phyloP scores from a whole-genome alignment of 768 basidiomycete species.

The Asterophora lycoperdoides region DNA sequence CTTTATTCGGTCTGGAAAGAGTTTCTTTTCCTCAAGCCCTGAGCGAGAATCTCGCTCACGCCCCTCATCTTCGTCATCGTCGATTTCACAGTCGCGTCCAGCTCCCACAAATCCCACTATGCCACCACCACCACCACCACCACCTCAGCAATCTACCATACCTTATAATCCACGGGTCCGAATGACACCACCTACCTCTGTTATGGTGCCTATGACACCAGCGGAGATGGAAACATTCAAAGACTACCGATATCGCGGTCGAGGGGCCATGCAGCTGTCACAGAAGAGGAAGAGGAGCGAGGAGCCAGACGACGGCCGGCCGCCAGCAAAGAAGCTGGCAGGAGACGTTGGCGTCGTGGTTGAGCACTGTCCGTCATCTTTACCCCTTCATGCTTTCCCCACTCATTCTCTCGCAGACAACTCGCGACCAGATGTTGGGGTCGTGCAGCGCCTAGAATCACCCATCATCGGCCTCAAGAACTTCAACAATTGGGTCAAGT shows the following conservation, averaged over 20 bases:
- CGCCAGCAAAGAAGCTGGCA: conserved; percentile 46
- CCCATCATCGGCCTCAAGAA: conserved; percentile 95
- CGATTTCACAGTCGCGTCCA: conserved; percentile 20
- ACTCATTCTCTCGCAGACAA: conserved; percentile 63
- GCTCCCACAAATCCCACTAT: conserved; percentile 27
- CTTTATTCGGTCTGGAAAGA: conserved; percentile 22
- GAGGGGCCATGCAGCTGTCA: conserved; percentile 48
- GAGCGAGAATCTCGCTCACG: conserved; percentile 29
- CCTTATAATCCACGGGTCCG: conserved; percentile 66
- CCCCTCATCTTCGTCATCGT: conserved; percentile 36
- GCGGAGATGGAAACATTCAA: conserved; percentile 59
- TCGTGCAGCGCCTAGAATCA: conserved; percentile 77
- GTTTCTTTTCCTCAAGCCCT: conserved; percentile 21
- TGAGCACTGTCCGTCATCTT: conserved; percentile 63
- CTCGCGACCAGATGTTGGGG: conserved; percentile 85
- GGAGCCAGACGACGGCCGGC: conserved; percentile 34
- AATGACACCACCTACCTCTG: conserved; percentile 54
- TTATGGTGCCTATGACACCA: conserved; percentile 61
- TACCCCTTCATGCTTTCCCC: background rate
- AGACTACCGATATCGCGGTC: conserved; percentile 52
- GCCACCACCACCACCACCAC: conserved; percentile 30
- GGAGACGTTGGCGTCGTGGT: conserved; percentile 75
- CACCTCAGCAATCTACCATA: conserved; percentile 32
- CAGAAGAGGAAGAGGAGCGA: conserved; percentile 24
- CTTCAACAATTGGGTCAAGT: conserved; percentile 99